phyloP scores from a whole-genome alignment of 371 early-diverging fungal genomes.

The Dinochytrium kinnereticum region DNA sequence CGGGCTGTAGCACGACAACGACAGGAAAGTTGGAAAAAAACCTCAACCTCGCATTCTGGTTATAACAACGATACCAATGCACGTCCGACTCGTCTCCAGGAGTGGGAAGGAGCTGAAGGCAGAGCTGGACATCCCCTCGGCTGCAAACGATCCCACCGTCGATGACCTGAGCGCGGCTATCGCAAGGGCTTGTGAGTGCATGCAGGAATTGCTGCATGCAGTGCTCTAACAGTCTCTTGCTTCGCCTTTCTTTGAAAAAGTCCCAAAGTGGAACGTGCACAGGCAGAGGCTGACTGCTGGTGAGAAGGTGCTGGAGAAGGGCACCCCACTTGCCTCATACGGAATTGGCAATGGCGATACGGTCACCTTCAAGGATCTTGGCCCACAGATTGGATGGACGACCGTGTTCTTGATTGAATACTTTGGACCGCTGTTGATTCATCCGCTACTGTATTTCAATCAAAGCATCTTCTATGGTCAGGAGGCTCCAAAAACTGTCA shows the following conservation, averaged over 20 bases:
- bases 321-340: conserved; percentile 64
- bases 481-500: conserved; percentile 30
- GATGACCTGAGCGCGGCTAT: conserved; percentile 70
- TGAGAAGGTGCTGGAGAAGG: conserved; percentile 55
- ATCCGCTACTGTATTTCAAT: conserved; percentile 83
- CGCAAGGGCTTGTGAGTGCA: conserved; percentile 40
- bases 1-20: no score
- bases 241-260: conserved; percentile 36
- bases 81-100: neutral
- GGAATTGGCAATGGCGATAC: conserved; percentile 66
- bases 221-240: neutral
- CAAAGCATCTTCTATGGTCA: conserved; percentile 69
- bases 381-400: conserved; percentile 94
- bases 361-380: conserved; percentile 75
- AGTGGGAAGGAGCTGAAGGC: neutral
- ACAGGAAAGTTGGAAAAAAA: no score
- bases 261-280: conserved; percentile 63
- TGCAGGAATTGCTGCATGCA: neutral
- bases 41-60: no score
- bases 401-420: conserved; percentile 96
- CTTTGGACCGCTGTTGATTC: conserved; percentile 86
- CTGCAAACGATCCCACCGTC: conserved; percentile 66
- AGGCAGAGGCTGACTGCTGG: conserved; percentile 75
- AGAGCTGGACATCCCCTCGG: neutral
- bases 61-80: no score